Evolutionary conservation across 176 grass and related monocot genomes (phyloP).

Genomic region (Typha latifolia): DNA sequence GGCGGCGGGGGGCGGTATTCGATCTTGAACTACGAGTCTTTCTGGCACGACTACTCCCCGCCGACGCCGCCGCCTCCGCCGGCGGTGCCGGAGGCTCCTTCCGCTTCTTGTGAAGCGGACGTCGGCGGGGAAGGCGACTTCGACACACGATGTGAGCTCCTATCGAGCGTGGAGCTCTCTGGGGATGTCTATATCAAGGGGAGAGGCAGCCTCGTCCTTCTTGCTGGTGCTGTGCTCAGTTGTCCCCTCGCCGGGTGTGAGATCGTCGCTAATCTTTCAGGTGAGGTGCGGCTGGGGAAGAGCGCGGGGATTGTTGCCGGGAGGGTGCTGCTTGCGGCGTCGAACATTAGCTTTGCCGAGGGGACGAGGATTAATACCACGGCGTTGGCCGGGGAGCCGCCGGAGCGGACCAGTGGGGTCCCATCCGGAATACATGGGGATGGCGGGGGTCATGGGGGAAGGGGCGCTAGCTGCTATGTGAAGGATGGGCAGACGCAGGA

Average conservation of each 20-base stretch:
- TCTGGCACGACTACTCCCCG: slow-evolving; percentile 95
- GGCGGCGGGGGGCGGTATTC: slow-evolving; percentile 36
- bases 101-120: slow-evolving; percentile 55
- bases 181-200: slow-evolving; percentile 59
- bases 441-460: slow-evolving; percentile 78
- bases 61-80: slow-evolving; percentile 76
- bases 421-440: slow-evolving; percentile 82
- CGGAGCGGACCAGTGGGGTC: slow-evolving; percentile 65
- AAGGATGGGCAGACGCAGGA: slow-evolving; percentile 88
- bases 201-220: slow-evolving; percentile 69
- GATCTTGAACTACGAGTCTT: slow-evolving; percentile 47
- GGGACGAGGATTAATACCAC: slow-evolving; percentile 67
- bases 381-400: slow-evolving; percentile 58
- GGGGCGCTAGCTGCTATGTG: slow-evolving; percentile 79
- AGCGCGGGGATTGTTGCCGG: slow-evolving; percentile 60
- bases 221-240: slow-evolving; percentile 46
- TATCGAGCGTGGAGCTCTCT: slow-evolving; percentile 44
- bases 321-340: slow-evolving; percentile 40
- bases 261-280: slow-evolving; percentile 50
- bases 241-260: slow-evolving; percentile 65
- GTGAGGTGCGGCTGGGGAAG: slow-evolving; percentile 43
- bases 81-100: slow-evolving; percentile 43
- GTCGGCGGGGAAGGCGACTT: slow-evolving; percentile 77
- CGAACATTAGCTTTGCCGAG: slow-evolving; percentile 65
- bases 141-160: slow-evolving; percentile 57